Evolutionary conservation across 495 filamentous ascomycete genomes (phyloP), one percentile per base, ranked within the genome.

Genomic region (Pseudevernia furfuracea): DNA sequence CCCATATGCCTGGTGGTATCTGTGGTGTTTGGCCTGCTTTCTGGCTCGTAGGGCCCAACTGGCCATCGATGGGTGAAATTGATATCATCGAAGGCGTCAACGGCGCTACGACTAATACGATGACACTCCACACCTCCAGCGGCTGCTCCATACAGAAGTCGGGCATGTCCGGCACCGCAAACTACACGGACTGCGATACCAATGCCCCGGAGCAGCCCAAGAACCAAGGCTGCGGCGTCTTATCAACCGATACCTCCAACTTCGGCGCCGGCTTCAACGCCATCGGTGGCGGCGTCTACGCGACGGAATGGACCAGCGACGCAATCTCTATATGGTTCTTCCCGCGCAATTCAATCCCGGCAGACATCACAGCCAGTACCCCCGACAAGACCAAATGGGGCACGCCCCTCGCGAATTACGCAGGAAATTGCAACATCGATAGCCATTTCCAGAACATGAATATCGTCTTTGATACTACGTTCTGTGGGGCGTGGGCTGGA

Each of bases 401-500:
- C 10, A 77, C 74, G 0, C 92, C 93, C 0, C 77, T 82, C 37
- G 89, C 87, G 6, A 75, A 79, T 70, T 64, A 96, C 72, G 69
- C 81, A 37, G 85, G 83, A 21, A 39, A 28, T 39, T 96, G 93
- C 74, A 73, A 89, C 66, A 85, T 96, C 64, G 72, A 81, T 59
- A 68, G 71, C 3, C 79, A 85, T 61, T 96, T 97, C 79, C 79
- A 78, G 65, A 71, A 87, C 46, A 87, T 95, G 74, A 81, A 83
- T 19, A 87, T 96, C 58, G 80, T 95, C 60, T 87, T 96, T 71
- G 84, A 97, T 75, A 89, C 85, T 1, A 88, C 87, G 1, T 91
- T 96, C 74, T 97, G 93, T 73, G 93, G 93, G 44, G 85, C 90
- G 66, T 96, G 90, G 89, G 91, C 91, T 23, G 92, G 46, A 1